Evolutionary conservation across 306 rosid species (phyloP), one percentile per base, ranked within the genome.

Genomic region (Pueraria montana): DNA sequence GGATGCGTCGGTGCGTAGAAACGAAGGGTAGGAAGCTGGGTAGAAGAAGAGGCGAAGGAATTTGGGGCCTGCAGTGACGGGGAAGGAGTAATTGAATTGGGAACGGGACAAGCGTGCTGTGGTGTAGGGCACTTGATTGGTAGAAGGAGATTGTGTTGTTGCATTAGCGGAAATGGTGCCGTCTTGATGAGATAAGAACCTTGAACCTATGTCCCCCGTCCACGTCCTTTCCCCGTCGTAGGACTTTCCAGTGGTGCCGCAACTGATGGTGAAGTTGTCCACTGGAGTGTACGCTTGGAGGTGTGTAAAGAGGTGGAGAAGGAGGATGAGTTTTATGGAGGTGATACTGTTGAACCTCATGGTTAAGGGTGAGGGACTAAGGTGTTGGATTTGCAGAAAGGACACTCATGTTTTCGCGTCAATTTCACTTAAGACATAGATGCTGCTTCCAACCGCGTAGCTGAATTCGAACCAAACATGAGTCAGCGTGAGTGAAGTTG

Each of bases 21-120:
- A 61, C 11, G 38, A 61, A 24, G 67, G n/a, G 67, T 61, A 61
- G 0, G 9, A 5, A 26, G 38, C 38, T 0, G 38, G 67, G 67
- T 61, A 12, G 38, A 61, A 61, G 38, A 61, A 61, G 40, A 61
- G 67, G 18, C 67, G 67, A 13, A 61, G 18, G 38, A 61, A 61
- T 26, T 26, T 24, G n/a, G 67, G 34, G 11, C 67, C 67, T 0
- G 38, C 10, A 0, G 36, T 4, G n/a, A 61, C 38, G 2, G 38
- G 67, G 11, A 61, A 61, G 36, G 38, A 61, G 18, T 61, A 61
- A 4, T 5, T 61, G 67, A 59, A 59, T 4, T 24, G 36, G n/a
- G 36, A 59, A 59, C 36, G 66, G 17, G 66, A 59, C n/a, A 59
- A 2, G 8, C 66, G 67, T 24, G 38, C 38, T 5, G 67, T 26